Percentiles rank a stretch among this genome's conserved stretches.
Evolutionary conservation across 2,329 filamentous ascomycete species (phyloP).

Genomic region (Exophiala oligosperma): DNA sequence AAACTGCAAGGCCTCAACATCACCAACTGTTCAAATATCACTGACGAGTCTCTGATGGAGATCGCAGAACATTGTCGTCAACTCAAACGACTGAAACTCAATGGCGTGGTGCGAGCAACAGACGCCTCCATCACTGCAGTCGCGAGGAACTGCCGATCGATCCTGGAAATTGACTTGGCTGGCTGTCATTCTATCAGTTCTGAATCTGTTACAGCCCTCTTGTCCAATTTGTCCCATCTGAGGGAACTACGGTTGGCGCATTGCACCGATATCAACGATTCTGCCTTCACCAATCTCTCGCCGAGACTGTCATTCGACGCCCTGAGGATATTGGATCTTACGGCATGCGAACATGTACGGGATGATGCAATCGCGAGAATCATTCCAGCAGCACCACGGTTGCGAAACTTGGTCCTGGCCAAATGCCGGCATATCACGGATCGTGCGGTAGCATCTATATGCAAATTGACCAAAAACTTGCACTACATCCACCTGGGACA

Average conservation of each 20-base stretch:
- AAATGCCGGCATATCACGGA: conserved; percentile 96
- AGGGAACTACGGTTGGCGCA: conserved; percentile 85
- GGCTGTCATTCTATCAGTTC: conserved; percentile 81
- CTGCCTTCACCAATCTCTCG: conserved; percentile 81
- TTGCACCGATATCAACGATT: conserved; percentile 80
- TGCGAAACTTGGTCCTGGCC: conserved; percentile 89
- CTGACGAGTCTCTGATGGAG: conserved; percentile 78
- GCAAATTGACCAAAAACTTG: conserved; percentile 87
- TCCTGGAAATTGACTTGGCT: conserved; percentile 94
- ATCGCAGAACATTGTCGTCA: conserved; percentile 81
- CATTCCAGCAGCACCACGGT: conserved; percentile 77
- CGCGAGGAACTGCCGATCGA: conserved; percentile 82
- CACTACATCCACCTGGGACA: conserved; percentile 97
- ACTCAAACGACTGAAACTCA: conserved; percentile 93
- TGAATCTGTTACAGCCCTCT: conserved; percentile 75
- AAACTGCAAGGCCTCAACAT: conserved; percentile 91
- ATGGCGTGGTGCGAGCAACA: conserved; percentile 82
- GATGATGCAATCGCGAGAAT: conserved; percentile 88
- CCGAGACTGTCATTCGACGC: conserved; percentile 73
- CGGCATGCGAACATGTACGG: conserved; percentile 79
- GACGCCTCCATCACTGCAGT: conserved; percentile 82
- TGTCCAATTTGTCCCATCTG: conserved; percentile 77
- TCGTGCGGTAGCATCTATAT: conserved; percentile 80
- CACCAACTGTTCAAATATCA: conserved; percentile 78
- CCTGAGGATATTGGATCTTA: conserved; percentile 89